phyloP scores from a whole-genome alignment of 2,329 filamentous ascomycete species.

The Cytospora piceae region DNA sequence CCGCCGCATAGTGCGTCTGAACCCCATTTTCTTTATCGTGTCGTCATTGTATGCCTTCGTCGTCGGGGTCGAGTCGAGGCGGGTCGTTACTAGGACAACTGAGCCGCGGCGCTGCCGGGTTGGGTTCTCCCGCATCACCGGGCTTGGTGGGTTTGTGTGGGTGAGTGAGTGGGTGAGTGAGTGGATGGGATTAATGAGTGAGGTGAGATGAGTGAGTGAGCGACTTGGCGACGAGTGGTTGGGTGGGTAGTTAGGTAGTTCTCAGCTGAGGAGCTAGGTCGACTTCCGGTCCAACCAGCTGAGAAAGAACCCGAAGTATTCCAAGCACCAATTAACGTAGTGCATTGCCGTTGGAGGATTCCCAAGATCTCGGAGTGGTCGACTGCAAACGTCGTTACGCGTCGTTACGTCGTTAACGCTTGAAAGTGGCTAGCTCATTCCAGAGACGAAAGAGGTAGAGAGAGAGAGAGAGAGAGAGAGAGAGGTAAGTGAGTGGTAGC shows the following conservation, averaged over 20 bases:
- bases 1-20: slow-evolving; percentile 22
- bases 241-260: too few species aligned
- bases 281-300: neutral
- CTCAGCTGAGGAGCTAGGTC: neutral
- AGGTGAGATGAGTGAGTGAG: slow-evolving; percentile 3
- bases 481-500: too few species aligned
- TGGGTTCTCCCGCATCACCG: slow-evolving; percentile 17
- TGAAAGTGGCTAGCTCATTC: neutral
- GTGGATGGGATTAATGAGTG: neutral
- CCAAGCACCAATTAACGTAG: neutral
- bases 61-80: neutral
- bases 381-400: neutral
- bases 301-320: neutral
- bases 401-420: neutral
- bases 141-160: neutral
- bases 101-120: slow-evolving; percentile 15
- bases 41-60: slow-evolving; percentile 10
- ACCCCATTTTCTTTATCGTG: slow-evolving; percentile 15
- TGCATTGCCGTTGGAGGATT: neutral
- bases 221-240: neutral
- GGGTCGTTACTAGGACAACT: slow-evolving; percentile 9
- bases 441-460: too few species aligned
- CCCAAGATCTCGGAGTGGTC: neutral
- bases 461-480: too few species aligned
- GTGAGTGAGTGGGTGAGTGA: neutral